Evolutionary conservation across 2,329 filamentous ascomycete genomes (phyloP), one percentile per base, ranked within the genome.

Genomic region (Aphanoascus verrucosus): DNA sequence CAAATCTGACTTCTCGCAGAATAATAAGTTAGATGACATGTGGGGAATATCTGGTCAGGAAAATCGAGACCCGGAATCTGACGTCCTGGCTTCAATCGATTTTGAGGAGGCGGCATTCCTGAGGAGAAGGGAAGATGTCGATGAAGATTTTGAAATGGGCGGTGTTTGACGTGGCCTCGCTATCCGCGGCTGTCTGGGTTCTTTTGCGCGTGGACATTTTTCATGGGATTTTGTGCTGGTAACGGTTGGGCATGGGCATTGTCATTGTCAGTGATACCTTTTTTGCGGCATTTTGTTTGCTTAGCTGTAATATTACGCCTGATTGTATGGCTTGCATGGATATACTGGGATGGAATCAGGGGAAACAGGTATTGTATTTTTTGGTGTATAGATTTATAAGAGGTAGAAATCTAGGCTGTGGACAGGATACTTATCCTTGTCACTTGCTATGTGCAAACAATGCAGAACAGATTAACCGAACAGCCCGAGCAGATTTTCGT

Each of bases 71-170:
- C 42, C 53, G 44, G 43, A 20, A 15, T 44, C 34, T 42, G 14
- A 14, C 49, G 40, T 52, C n/a, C 48, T 53, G 43, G 58, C 62
- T 19, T 49, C 60, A 40, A 57, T 61, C 31, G 65, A 69, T 59
- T 74, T 76, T 59, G 72, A 69, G 43, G 72, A 76, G 46, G 70
- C 73, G 4, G 53, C 64, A 2, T 76, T 76, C 55, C 61, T 76
- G 50, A 64, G 68, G 41, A 63, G 66, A 52, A 65, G 65, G 38
- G 70, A 73, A 43, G 72, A 74, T 54, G 60, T 71, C 50, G 61
- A 65, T 63, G 54, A 58, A 56, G 59, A 69, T 43, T 63, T 64
- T 54, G 56, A 66, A 57, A 68, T 69, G 69, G 60, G 68, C 59
- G 69, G 60, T 45, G 64, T 63, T 54, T 69, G 49, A 40, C 9